These are phyloP conservation scores for Megacollybia marginata DNA, from an alignment of 768 basidiomycete species.

Conservation along the genomic window DNA sequence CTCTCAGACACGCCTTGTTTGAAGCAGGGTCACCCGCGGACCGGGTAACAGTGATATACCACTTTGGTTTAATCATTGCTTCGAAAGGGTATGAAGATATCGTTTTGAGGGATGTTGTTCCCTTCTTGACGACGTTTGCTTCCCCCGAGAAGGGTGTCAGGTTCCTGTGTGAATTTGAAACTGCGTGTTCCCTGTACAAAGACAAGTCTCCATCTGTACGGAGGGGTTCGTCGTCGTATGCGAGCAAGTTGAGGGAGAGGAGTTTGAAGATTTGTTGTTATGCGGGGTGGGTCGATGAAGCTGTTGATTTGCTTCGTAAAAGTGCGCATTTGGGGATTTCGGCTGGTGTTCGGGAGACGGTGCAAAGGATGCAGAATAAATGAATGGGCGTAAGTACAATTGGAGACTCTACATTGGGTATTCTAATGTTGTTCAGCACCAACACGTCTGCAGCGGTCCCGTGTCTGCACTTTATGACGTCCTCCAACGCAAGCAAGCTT, in stretches of 20 bases:
- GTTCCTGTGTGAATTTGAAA: constrained; percentile 2
- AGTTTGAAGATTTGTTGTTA: constrained; percentile 8
- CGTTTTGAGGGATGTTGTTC: background rate
- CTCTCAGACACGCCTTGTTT: constrained; percentile 8
- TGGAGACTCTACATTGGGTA: too few species aligned
- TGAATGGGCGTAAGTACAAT: too few species aligned
- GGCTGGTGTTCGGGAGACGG: background rate
- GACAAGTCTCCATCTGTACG: constrained; percentile 1
- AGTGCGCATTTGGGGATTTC: constrained; percentile 1
- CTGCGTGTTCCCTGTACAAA: constrained; percentile 5
- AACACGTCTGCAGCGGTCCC: too few species aligned
- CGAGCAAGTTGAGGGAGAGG: background rate
- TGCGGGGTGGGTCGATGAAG: constrained; percentile 9
- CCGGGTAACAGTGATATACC: background rate
- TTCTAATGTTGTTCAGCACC: too few species aligned
- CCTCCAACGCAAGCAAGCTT: too few species aligned
- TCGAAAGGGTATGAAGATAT: background rate
- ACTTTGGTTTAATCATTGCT: background rate
- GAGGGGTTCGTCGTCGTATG: too few species aligned
- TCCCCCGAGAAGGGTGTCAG: background rate
- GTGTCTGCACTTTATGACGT: too few species aligned
- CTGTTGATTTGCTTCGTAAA: constrained; percentile 5
- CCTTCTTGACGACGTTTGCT: background rate
- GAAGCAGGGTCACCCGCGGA: constrained; percentile 3
- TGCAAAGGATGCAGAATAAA: constrained; percentile 1